These are phyloP conservation scores for Achaetomium macrosporum DNA, from an alignment of 2,329 filamentous ascomycete species.

Conservation along the genomic window DNA sequence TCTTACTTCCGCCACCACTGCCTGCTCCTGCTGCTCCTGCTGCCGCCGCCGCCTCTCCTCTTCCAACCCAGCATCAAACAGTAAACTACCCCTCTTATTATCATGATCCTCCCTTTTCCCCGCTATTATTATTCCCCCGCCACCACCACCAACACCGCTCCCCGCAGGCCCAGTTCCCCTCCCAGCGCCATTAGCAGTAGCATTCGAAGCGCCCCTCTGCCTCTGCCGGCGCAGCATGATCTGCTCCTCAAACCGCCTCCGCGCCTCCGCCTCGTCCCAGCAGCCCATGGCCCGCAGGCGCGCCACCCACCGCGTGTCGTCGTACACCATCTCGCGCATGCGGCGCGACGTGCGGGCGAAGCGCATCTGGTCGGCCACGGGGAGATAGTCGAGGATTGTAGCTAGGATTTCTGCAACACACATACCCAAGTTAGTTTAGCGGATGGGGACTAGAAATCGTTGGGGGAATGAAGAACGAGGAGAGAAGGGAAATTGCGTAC, in stretches of 20 bases:
- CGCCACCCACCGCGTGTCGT: slow-evolving; percentile 91
- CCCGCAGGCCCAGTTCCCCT: slow-evolving; percentile 20
- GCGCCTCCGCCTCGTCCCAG: slow-evolving; percentile 86
- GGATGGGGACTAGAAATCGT: not conserved
- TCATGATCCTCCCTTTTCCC: not conserved
- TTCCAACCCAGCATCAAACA: slow-evolving; percentile 70
- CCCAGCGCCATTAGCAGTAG: not conserved
- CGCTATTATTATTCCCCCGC: slow-evolving; percentile 8
- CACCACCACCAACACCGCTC: slow-evolving; percentile 17
- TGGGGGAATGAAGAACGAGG: not conserved
- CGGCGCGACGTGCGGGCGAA: slow-evolving; percentile 80
- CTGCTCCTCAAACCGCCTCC: slow-evolving; percentile 67
- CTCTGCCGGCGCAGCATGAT: slow-evolving; percentile 36
- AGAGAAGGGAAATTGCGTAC: slow-evolving; percentile 40
- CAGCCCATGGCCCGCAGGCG: slow-evolving; percentile 79
- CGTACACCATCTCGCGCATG: slow-evolving; percentile 97
- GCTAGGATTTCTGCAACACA: slow-evolving; percentile 70
- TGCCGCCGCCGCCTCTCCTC: slow-evolving; percentile 47
- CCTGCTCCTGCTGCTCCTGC: slow-evolving; percentile 16
- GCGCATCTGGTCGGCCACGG: slow-evolving; percentile 75
- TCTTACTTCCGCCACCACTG: slow-evolving; percentile 21
- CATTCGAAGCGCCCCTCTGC: slow-evolving; percentile 1
- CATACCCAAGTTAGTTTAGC: not conserved
- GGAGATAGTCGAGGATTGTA: slow-evolving; percentile 82
- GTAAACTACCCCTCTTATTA: slow-evolving; percentile 27